Conservation (phyloP, 108 stramenopile species). For the Nannochloropsis oceanica region DNA sequence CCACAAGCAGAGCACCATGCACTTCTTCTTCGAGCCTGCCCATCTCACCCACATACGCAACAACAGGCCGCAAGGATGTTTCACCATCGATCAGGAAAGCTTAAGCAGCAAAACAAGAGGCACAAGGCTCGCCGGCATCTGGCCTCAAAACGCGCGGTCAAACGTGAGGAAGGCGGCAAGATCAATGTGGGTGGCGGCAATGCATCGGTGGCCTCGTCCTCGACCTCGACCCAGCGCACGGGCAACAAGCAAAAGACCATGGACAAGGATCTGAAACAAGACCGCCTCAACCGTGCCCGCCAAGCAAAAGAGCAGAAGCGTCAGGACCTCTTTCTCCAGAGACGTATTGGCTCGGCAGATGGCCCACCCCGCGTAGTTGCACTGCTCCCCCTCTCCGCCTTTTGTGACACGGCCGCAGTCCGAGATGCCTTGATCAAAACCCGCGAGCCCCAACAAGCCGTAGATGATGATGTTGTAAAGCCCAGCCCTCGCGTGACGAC, state of each 20-base stretch:
- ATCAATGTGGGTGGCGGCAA: conserved; percentile 1
- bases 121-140: conserved; percentile 21
- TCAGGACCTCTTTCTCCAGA: conserved; percentile 29
- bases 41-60: no score
- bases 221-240: neutral
- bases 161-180: conserved; percentile 13
- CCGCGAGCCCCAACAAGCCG: conserved; percentile 17
- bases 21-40: no score
- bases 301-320: conserved; percentile 40
- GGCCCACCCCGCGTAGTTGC: conserved; percentile 62
- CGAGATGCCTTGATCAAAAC: conserved; percentile 42
- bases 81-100: conserved; percentile 30
- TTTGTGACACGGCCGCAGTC: conserved; percentile 39
- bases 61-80: neutral
- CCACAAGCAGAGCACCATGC: no score
- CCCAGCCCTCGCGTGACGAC: conserved; percentile 37
- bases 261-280: conserved; percentile 21
- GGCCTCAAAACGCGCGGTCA: conserved; percentile 17
- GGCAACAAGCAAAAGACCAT: neutral
- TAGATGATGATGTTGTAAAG: conserved; percentile 2
- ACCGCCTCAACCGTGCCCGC: conserved; percentile 33
- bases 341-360: conserved; percentile 22
- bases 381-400: conserved; percentile 55
- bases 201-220: neutral
- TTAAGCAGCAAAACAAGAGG: conserved; percentile 42